A percentile compares a stretch with the other conserved stretches of the same genome.
phyloP scores from a whole-genome alignment of 371 early-diverging fungal genomes.

The Zychaea mexicana region DNA sequence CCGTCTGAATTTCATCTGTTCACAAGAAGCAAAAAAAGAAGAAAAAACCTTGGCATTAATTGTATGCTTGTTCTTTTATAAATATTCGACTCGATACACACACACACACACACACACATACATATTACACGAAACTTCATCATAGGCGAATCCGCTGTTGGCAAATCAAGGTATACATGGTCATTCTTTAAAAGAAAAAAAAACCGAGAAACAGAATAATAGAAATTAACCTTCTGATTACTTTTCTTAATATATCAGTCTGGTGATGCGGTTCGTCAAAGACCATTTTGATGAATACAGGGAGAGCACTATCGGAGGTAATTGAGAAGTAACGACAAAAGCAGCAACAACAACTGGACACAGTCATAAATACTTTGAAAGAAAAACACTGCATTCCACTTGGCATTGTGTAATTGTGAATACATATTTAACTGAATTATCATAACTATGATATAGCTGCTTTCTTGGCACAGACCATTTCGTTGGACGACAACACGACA shows the following conservation, averaged over 20 bases:
- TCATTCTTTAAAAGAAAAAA: no score
- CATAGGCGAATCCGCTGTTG: slow-evolving; percentile 89
- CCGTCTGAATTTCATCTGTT: not conserved
- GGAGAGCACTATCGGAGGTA: slow-evolving; percentile 98
- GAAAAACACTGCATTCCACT: no score
- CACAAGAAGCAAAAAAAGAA: no score
- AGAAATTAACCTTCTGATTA: no score
- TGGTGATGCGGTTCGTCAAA: slow-evolving; percentile 95
- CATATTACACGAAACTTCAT: no score
- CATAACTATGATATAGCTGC: no score
- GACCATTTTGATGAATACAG: slow-evolving; percentile 97
- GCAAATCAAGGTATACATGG: slow-evolving; percentile 91
- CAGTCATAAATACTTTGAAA: no score
- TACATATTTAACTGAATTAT: slow-evolving; percentile 8
- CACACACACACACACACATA: no score
- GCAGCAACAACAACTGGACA: no score
- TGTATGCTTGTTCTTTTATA: not conserved
- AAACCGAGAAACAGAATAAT: no score
- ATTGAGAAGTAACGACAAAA: slow-evolving; percentile 11
- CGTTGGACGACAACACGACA: slow-evolving; percentile 70
- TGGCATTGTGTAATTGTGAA: not conserved
- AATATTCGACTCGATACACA: no score
- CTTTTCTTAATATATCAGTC: slow-evolving; percentile 40
- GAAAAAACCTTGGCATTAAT: not conserved
- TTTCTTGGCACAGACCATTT: slow-evolving; percentile 78